Evolutionary conservation across 1,284 basidiomycete genomes (phyloP), one percentile per base, ranked within the genome.

Genomic region (Leccinum fallax): DNA sequence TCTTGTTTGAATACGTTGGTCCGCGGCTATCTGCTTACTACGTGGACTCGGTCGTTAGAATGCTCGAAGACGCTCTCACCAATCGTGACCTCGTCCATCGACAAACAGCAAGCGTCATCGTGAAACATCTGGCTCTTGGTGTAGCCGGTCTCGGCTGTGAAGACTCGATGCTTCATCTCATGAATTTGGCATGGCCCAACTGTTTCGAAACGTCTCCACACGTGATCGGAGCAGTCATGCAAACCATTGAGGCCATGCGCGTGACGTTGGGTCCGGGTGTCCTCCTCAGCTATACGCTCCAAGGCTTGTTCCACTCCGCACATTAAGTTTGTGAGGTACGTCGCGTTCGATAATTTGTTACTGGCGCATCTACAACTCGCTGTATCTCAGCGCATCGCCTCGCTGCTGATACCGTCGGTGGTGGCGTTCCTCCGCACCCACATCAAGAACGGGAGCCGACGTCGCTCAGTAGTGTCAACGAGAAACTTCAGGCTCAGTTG

Each of bases 1-100:
- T 98, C 83, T 92, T 99, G 63, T 99, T 99, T 74, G 97, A 99
- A 82, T 99, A 99, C 73, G 97, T 99, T 70, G 97, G 97, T n/a
- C 97, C 98, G 48, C 96, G 98, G 24, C 24, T 24, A 82, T 96
- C 95, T 34, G 97, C 97, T 43, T 97, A 98, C 80, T 99, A 99
- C 76, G 92, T 93, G 72, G 95, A 98, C 78, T 97, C 94, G 1
- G 95, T 98, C n/a, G 92, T 98, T 60, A 96, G 95, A 10, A 95
- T 98, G 85, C 87, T 99, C 51, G 97, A 99, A 78, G 97, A 99
- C 69, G 96, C 97, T 1, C 84, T 99, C 57, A 99, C 96, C 16
- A 97, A 99, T 76, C 92, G 97, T 64, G 97, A 99, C 74, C 89
- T 97, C 58, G 97, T 99, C 30, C 97, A 99, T 76, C 91, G 97